phyloP scores from a whole-genome alignment of 225 moss, liverwort and hornwort genomes.

The Takakia lepidozioides region DNA sequence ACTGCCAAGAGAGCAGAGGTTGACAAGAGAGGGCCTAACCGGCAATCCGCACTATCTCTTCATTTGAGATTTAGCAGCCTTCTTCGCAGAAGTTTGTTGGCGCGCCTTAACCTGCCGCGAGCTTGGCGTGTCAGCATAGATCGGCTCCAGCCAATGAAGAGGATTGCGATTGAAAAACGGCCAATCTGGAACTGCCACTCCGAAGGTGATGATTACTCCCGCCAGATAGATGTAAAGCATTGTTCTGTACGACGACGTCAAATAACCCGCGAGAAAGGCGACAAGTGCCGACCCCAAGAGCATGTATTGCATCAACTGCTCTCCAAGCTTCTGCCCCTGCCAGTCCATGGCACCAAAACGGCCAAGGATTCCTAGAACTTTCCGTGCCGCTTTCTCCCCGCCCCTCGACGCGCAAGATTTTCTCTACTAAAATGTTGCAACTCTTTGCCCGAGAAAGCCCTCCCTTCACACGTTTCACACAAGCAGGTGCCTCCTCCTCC shows the following conservation, averaged over 20 bases:
- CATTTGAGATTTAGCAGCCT: slow-evolving; percentile 34
- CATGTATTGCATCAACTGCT: slow-evolving; percentile 87
- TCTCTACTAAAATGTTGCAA: no score
- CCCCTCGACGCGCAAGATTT: no score
- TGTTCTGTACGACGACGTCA: slow-evolving; percentile 55
- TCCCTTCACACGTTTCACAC: no score
- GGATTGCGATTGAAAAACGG: slow-evolving; percentile 62
- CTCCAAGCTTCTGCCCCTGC: slow-evolving; percentile 85
- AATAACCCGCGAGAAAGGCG: slow-evolving; percentile 54
- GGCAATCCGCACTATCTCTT: slow-evolving; percentile 30
- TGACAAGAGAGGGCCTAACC: no score
- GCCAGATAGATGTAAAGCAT: slow-evolving; percentile 69
- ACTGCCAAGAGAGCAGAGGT: no score
- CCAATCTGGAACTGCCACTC: slow-evolving; percentile 76
- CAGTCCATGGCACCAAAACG: slow-evolving; percentile 96
- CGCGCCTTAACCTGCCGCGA: slow-evolving; percentile 38
- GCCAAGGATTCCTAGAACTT: no score
- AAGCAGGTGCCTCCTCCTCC: no score
- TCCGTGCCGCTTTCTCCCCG: no score
- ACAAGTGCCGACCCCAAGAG: slow-evolving; percentile 53
- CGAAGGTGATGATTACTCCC: slow-evolving; percentile 59
- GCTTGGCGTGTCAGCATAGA: slow-evolving; percentile 43
- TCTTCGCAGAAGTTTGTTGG: slow-evolving; percentile 43
- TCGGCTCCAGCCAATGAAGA: slow-evolving; percentile 65
- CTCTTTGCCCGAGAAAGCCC: no score